Evolutionary conservation across 2,329 filamentous ascomycete genomes (phyloP), one percentile per base, ranked within the genome.

Genomic region (Boeremia exigua): DNA sequence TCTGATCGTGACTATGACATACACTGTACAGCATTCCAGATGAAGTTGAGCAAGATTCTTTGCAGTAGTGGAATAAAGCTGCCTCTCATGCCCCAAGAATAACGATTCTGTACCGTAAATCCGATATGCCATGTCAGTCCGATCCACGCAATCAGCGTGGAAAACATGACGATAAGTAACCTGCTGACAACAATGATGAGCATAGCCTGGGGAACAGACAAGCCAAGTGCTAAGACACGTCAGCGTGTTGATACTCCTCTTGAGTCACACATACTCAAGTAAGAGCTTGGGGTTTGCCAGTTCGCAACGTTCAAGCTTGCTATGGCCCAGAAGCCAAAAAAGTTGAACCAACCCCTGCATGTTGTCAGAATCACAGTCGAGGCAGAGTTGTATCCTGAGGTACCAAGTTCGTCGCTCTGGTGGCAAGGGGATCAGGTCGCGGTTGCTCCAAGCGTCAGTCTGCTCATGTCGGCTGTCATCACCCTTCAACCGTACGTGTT

Each of bases 101-200:
- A 81, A 6, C 81, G 73, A 58, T 80, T 82, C 62, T 82, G 80
- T 12, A 82, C 70, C 0, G 80, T 82, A 61, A 81, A 73, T 14
- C 81, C 80, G 52, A 83, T 78, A 60, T 83, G 81, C 80, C 80
- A 82, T 34, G 74, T 76, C 4, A 82, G 49, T 11, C 80, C 81
- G 19, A 76, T 78, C 78, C 79, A 81, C 8, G 77, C 80, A 23
- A 82, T 77, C 4, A 81, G 59, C 10, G 73, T 73, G 0, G 80
- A 75, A 57, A 82, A 82, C 8, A 76, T 43, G 3, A 72, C 72
- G 46, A 81, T 77, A 4, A 82, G 64, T 0, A 79, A 58, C 4
- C 77, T 73, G 6, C 76, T 77, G 6, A 82, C 48, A 15, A 81
- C 68, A 28, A 82, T 81, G 50, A 81, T 74, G n/a, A 73, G 62